Base-by-base conservation (phyloP, 257 asterid genomes). In the Solanum piurae region DNA sequence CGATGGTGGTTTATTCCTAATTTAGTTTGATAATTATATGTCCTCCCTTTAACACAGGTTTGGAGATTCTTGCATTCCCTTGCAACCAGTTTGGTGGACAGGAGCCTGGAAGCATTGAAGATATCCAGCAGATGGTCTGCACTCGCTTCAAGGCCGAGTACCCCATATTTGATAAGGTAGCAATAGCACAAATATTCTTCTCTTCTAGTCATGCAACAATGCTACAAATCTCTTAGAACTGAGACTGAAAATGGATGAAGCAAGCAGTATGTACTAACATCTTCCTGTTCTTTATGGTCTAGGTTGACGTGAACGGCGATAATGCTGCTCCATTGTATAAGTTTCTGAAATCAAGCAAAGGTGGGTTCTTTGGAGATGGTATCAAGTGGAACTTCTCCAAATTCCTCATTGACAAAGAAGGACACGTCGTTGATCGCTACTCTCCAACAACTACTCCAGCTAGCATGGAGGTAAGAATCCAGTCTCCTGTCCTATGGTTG, bases 41-140 rank as follows among this genome's bases (percentile, higher is more conserved):
- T 16, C 16, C 83, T 34, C 5, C 46, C 9, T 60, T 5, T 79
- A 12, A 14, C 27, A 77, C 89, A 95, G 99, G 98, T 27, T 87
- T 96, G 93, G 98, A 96, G 95, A 96, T 96, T 84, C 92, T 95
- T 60, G 99, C 99, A 83, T 96, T 96, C 87, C 99, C 99, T 11
- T 95, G 99, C 95, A 96, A 96, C 89, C 99, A 96, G 91, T 96
- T 96, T 89, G 96, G 94, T 23, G 93, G 97, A 12, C 98, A 96
- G 86, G 98, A 96, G 91, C 99, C 99, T 86, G 98, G 99, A 85
- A 93, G 89, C 89, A 93, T 90, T 76, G 98, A 94, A 95, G 98
- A 95, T 80, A 94, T 95, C 86, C 94, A 91, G 77, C 90, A 94
- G 42, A 94, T 94, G 72, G 98, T 90, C 40, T 96, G 99, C 91